Base-by-base conservation (phyloP, 345 rosid genomes). In the Populus simonii region DNA sequence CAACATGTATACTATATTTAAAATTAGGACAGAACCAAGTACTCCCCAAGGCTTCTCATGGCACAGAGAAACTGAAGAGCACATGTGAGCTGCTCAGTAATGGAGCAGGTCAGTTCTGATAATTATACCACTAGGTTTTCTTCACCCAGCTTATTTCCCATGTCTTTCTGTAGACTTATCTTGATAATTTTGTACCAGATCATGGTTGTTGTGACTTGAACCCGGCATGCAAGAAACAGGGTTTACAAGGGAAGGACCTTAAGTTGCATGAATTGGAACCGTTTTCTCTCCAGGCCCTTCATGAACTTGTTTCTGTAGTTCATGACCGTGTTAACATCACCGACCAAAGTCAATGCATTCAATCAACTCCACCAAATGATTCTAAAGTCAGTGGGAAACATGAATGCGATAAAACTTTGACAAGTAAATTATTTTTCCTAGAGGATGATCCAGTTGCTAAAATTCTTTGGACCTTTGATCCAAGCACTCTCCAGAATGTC, bases 371-470 rank as follows among this genome's bases (percentile, higher is more conserved):
- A 76, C 79, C 79, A 68, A 73, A 78, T 77, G 85, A 68, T 71
- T 84, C 86, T 67, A 80, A 65, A 31, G 67, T 74, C 76, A 61
- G 57, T 73, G 41, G 66, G 68, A 85, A 84, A 76, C 80, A 81
- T 69, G 80, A 73, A 8, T 70, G 55, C 29, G 57, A 71, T 71
- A 80, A 80, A 79, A 71, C 51, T 49, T 41, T 43, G 76, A 79
- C 33, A 74, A 68, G 76, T 41, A 69, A 79, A n/a, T 25, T 82
- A 66, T 84, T 83, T 78, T 38, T 73, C 79, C 41, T 91, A 75
- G 90, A 93, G 83, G 92, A 87, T 83, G 97, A 92, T 81, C 94
- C 84, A 8, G 84, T 91, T 80, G 95, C 98, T 55, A 87, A 85
- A 87, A 85, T 89, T 66, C 86, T 91, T 70, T 89, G 96, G 90